Base-by-base conservation (phyloP, 208 protist genomes). In the Angomonas deanei region DNA sequence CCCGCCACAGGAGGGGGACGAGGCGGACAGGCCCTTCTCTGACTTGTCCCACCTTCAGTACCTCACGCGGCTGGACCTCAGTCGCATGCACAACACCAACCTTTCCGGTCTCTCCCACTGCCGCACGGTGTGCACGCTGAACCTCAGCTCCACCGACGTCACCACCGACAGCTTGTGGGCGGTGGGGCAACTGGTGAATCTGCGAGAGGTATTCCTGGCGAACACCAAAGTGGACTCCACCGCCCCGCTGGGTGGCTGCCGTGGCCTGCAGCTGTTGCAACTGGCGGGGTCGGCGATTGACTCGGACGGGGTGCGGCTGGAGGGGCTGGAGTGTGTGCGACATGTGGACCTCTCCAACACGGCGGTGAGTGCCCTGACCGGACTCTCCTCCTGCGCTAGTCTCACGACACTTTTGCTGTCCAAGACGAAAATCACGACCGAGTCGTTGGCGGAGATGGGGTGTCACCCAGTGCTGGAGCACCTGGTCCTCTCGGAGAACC, bases 291-390 rank as follows among this genome's bases (percentile, higher is more conserved):
- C 74, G 5, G 15, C 30, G 21, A 56, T 71, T 2, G 46, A 10
- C 30, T 67, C 68, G 17, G 57, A 60, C 1, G 68, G 68, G 13
- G 27, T 75, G 3, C 24, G 49, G 10, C 50, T 80, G 13, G 60
- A 66, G 26, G 61, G 27, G 46, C 52, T 75, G 50, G 34, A n/a
- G 1, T 39, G 60, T 50, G 38, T 80, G 24, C 61, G 36, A 1
- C 59, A 66, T 5, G 23, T 75, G 15, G 64, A 80, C 42, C 36
- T 76, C 26, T 70, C 57, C 0, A 70, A 64, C 33, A 80, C 65
- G 24, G 42, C 27, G 0, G 62, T 80, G 5, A 48, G n/a, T 28
- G 42, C 53, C 26, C 63, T 66, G 2, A 56, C 54, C 34, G 55
- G 28, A 23, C 38, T 78, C 17, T 11, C 36, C 23, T 21, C 21